Base-by-base conservation (phyloP, 1,284 basidiomycete species). In the Ceratobasidium sp. region DNA sequence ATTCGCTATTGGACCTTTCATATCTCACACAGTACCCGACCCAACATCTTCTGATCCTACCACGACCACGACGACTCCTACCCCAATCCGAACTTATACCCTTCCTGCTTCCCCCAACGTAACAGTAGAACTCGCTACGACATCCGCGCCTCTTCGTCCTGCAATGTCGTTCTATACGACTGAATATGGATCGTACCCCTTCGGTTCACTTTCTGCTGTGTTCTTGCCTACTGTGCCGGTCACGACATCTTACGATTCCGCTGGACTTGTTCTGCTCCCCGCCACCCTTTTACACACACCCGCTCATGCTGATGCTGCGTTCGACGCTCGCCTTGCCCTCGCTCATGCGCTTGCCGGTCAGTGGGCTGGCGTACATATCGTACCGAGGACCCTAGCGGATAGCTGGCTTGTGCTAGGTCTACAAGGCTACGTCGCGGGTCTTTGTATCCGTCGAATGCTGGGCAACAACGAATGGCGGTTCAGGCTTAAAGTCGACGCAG, bases 391-490 rank as follows among this genome's bases (percentile, higher is more conserved):
- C n/a, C 95, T 95, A 89, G 94, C 96, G 10, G 98, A 99, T 85
- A 91, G 93, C 7, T 99, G 98, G 98, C 91, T 99, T 20, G 92
- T 97, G 80, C 95, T 97, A 81, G 98, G 97, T 1, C 87, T 99
- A 38, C 93, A 95, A 13, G 88, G 96, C 46, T 97, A 98, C 84
- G 94, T 99, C 82, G 93, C 95, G 33, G 93, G 94, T 15, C 89
- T 97, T 62, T 99, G 96, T 86, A 87, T 98, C 81, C 91, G 93
- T 77, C 94, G 94, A 82, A 86, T 97, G 6, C 88, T 98, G 80
- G 98, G 98, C 28, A 98, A 95, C 85, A 99, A 99, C 87, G 98
- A 99, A 84, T 99, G 98, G 83, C 91, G 97, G 1, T 99, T 96
- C 85, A 89, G 96, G 70, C 85, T 99, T 82, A 97, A 97, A 87